These are phyloP conservation scores for Rhodotorula sp. DNA, from an alignment of 1,284 basidiomycete species.

Conservation along the genomic window DNA sequence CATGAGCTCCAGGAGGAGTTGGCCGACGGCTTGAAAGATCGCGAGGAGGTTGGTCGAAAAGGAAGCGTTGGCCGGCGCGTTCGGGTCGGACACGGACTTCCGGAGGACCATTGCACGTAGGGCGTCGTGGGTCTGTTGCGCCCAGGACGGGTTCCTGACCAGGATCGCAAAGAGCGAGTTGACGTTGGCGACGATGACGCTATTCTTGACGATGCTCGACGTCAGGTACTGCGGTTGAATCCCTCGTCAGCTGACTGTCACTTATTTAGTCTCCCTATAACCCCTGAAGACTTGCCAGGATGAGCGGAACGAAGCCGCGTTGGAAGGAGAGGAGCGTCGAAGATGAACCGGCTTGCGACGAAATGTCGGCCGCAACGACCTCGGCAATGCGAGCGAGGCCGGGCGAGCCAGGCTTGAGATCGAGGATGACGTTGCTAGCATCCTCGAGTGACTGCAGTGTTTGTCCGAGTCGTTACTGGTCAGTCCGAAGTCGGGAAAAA, in stretches of 20 bases:
- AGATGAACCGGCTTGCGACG: too few relatives aligned
- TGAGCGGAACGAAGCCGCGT: constrained; percentile 17
- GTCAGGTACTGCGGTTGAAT: constrained; percentile 7
- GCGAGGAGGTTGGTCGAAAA: background rate
- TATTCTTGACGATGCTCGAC: background rate
- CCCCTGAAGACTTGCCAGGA: background rate
- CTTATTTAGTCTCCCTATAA: too few relatives aligned
- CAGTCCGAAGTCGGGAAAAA: background rate
- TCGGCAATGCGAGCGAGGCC: too few relatives aligned
- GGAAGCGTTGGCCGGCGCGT: background rate
- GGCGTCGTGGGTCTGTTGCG: background rate
- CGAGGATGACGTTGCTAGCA: too few relatives aligned
- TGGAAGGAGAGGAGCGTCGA: constrained; percentile 13
- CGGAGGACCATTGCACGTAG: background rate
- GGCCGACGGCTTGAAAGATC: constrained; percentile 1
- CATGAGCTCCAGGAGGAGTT: constrained; percentile 44
- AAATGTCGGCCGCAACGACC: too few relatives aligned
- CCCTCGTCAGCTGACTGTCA: background rate
- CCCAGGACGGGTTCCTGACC: constrained; percentile 10
- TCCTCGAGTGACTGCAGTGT: too few relatives aligned
- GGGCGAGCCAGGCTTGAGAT: too few relatives aligned
- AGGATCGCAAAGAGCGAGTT: constrained; percentile 10
- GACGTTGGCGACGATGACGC: background rate
- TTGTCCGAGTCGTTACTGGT: too few relatives aligned
- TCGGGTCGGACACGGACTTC: constrained; percentile 13